Evolutionary conservation across 257 asterid genomes (phyloP).

Genomic region (Gynochthodes officinalis): DNA sequence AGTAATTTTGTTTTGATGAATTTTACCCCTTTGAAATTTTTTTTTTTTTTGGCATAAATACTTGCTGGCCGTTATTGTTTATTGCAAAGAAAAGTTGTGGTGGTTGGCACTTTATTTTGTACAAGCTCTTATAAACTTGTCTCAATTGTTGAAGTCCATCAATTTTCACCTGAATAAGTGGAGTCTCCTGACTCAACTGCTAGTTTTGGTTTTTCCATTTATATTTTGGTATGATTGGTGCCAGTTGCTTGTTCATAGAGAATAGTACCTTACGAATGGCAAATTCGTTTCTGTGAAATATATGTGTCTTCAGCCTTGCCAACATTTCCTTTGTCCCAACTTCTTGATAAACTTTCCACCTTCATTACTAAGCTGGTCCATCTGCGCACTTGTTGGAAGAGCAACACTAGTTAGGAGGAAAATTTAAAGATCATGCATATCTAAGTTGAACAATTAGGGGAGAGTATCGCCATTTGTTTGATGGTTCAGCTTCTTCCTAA

Average conservation of each 20-base stretch:
- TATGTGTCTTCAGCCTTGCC: no score
- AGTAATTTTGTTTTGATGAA: not conserved
- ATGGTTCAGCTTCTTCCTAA: conserved; percentile 32
- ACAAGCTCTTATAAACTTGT: no score
- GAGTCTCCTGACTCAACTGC: not conserved
- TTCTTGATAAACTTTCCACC: conserved; percentile 24
- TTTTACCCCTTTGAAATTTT: not conserved
- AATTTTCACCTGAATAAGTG: not conserved
- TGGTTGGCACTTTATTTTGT: not conserved
- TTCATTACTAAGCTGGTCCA: conserved; percentile 15
- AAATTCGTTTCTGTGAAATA: no score
- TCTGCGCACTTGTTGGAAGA: conserved; percentile 30
- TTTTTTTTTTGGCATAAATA: not conserved
- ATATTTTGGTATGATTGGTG: no score
- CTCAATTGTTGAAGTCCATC: no score
- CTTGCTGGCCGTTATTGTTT: not conserved
- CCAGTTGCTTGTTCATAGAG: no score
- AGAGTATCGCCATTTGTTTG: conserved; percentile 27
- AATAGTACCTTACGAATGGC: no score
- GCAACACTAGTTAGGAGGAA: conserved; percentile 7
- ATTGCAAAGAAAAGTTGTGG: not conserved
- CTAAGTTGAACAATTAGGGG: not conserved
- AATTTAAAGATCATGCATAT: not conserved
- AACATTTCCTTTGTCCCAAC: conserved; percentile 43
- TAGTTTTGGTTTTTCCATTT: not conserved